phyloP scores from a whole-genome alignment of 345 rosid genomes.

The Atalantia buxifolia region DNA sequence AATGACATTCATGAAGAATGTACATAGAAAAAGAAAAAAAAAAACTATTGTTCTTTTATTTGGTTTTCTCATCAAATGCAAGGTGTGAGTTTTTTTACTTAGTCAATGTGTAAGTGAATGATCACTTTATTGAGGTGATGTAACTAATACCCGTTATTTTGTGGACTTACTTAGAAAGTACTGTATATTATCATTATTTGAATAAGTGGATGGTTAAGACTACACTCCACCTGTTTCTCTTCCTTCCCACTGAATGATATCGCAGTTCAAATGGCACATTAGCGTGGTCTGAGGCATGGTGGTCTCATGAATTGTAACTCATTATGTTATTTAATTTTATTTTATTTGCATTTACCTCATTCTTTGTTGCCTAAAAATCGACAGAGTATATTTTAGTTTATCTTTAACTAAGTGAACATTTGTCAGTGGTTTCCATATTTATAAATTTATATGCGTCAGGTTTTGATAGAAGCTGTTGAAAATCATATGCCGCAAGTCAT shows the following conservation, averaged over 20 bases:
- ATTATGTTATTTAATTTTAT: not conserved
- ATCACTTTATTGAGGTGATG: not conserved
- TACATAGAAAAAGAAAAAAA: not conserved
- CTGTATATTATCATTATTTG: not conserved
- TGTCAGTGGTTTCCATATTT: not conserved
- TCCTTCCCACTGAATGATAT: not conserved
- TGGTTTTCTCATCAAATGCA: not conserved
- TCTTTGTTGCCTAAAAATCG: not conserved
- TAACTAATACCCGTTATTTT: not conserved
- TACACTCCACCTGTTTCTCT: not conserved
- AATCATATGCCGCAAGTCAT: constrained; percentile 97
- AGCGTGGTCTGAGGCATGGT: not conserved
- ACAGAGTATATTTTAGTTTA: not conserved
- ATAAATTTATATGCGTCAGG: constrained; percentile 38
- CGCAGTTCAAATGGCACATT: not conserved
- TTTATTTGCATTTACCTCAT: not conserved
- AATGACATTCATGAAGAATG: not conserved
- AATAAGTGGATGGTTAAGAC: not conserved
- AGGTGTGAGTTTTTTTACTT: not conserved
- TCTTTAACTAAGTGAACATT: not conserved
- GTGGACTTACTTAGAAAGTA: not conserved
- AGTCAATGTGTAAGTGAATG: not conserved
- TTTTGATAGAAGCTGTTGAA: constrained; percentile 85
- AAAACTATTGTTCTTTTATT: not conserved
- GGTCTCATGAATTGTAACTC: not conserved